Evolutionary conservation across 305 asterid species (phyloP).

Genomic region (Salvia sclarea): DNA sequence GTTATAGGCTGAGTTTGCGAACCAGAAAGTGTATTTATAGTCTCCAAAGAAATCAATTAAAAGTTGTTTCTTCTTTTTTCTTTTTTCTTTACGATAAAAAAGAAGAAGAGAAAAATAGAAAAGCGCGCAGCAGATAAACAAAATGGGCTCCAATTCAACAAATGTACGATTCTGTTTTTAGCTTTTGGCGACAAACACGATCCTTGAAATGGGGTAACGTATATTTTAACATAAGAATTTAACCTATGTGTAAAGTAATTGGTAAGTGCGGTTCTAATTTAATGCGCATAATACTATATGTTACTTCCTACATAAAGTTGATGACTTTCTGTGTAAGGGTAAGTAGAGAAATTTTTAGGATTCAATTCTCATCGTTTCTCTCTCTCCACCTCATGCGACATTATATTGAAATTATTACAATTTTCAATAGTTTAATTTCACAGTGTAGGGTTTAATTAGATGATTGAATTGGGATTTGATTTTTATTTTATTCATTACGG

Average conservation of each 20-base stretch:
- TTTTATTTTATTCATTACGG: neutral
- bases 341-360: neutral
- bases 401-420: no score
- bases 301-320: neutral
- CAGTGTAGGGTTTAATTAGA: no score
- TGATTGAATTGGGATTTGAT: neutral
- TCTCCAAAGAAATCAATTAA: neutral
- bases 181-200: slow-evolving; percentile 12
- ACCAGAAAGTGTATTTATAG: neutral
- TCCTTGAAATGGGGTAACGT: neutral
- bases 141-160: neutral
- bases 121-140: neutral
- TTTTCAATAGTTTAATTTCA: no score
- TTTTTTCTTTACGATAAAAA: neutral
- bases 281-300: neutral
- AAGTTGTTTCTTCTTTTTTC: neutral
- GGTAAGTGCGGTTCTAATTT: neutral
- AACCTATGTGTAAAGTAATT: neutral
- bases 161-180: neutral
- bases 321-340: no score
- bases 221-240: neutral
- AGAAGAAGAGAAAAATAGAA: neutral
- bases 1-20: neutral
- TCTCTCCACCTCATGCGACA: no score
- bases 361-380: no score